Evolutionary conservation across 2,329 filamentous ascomycete species (phyloP).

Genomic region (Ustilaginoidea virens): DNA sequence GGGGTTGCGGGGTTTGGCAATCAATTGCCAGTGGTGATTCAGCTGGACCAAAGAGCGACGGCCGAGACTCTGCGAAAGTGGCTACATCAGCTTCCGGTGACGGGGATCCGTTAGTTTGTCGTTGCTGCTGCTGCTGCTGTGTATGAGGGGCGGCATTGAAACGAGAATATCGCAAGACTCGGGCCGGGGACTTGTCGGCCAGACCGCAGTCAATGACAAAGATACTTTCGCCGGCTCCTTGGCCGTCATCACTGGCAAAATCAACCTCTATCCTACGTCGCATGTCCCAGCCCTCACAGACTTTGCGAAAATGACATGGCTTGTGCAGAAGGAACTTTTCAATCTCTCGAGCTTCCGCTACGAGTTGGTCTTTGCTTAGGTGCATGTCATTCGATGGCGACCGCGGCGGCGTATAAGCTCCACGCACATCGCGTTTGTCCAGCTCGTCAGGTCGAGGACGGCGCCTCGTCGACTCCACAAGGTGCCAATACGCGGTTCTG

Average conservation of each 20-base stretch:
- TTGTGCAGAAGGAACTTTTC: slow-evolving; percentile 58
- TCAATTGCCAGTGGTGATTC: slow-evolving; percentile 1
- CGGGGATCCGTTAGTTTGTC: slow-evolving; percentile 3
- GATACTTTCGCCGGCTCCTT: slow-evolving; percentile 60
- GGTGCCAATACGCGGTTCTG: slow-evolving; percentile 63
- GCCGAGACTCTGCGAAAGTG: slow-evolving; percentile 3
- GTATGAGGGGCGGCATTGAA: slow-evolving; percentile 10
- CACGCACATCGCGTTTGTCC: slow-evolving; percentile 48
- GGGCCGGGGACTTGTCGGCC: slow-evolving; percentile 35
- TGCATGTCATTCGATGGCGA: slow-evolving; percentile 62
- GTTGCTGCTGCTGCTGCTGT: slow-evolving; percentile 1
- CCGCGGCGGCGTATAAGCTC: slow-evolving; percentile 66
- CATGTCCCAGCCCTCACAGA: slow-evolving; percentile 88
- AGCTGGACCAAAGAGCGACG: slow-evolving; percentile 17
- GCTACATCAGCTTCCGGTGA: neutral
- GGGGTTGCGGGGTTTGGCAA: slow-evolving; percentile 7
- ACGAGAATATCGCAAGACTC: slow-evolving; percentile 29
- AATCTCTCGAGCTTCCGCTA: slow-evolving; percentile 67
- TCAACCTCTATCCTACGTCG: slow-evolving; percentile 71
- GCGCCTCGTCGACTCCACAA: slow-evolving; percentile 65
- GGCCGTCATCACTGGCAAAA: slow-evolving; percentile 68
- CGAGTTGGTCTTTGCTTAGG: slow-evolving; percentile 53
- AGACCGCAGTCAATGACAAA: slow-evolving; percentile 60
- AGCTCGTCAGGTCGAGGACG: slow-evolving; percentile 57
- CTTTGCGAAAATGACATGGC: slow-evolving; percentile 62